Percentiles rank a stretch among this genome's conserved stretches.
Conservation (phyloP, 2,329 filamentous ascomycete species). For the Aspergillus bombycis region DNA sequence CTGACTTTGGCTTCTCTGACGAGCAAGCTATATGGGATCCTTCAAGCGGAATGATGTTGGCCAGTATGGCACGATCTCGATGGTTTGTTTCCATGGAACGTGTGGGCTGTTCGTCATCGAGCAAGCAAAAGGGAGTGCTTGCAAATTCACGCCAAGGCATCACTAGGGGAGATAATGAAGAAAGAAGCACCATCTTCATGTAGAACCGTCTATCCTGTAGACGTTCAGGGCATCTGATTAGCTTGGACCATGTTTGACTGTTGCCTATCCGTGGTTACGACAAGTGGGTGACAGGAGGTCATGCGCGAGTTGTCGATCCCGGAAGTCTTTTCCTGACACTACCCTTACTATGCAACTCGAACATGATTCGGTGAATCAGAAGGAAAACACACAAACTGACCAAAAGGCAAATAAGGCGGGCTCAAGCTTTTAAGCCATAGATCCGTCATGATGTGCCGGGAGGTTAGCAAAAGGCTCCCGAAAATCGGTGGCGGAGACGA, state of each 20-base stretch:
- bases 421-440: background rate
- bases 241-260: background rate
- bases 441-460: background rate
- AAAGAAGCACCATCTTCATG: background rate
- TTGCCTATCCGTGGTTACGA: background rate
- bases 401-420: background rate
- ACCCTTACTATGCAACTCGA: background rate
- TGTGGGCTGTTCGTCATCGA: background rate
- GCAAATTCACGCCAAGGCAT: background rate
- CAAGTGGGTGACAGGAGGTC: background rate
- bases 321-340: background rate
- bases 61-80: background rate
- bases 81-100: background rate
- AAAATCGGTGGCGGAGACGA: constrained; percentile 16
- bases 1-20: background rate
- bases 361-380: background rate
- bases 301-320: background rate
- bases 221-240: background rate
- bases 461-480: background rate
- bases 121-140: background rate
- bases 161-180: background rate
- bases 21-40: background rate
- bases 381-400: background rate
- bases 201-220: background rate
- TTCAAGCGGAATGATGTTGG: background rate